A percentile compares a stretch with the other conserved stretches of the same genome.
Conservation (phyloP, 192 early-diverging fungal genomes). For the Haplosporangium gracile region DNA sequence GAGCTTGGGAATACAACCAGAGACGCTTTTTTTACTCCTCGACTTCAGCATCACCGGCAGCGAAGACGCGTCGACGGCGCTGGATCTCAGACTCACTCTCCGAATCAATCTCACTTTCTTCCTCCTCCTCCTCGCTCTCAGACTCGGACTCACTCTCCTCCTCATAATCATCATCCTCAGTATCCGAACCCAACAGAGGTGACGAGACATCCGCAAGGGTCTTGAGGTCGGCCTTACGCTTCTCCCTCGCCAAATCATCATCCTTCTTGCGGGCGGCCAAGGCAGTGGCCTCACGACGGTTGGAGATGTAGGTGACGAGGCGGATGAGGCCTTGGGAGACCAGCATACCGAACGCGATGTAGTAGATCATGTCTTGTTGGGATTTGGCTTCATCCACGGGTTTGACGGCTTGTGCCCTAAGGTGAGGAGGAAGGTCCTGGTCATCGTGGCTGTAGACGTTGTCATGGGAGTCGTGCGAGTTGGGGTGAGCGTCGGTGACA, state of each 20-base stretch:
- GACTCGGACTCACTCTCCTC: conserved; percentile 1
- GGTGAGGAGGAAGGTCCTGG: neutral
- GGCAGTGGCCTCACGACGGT: conserved; percentile 38
- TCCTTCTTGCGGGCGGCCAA: conserved; percentile 39
- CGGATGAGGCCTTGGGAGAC: conserved; percentile 51
- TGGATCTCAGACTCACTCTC: conserved; percentile 26
- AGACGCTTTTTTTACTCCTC: conserved; percentile 26
- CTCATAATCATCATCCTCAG: conserved; percentile 55
- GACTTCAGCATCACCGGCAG: conserved; percentile 22
- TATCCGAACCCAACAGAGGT: conserved; percentile 33
- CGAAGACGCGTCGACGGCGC: conserved; percentile 33
- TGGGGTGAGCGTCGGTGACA: conserved; percentile 40
- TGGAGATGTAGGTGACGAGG: conserved; percentile 40
- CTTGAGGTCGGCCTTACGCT: neutral
- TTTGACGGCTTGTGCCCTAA: neutral
- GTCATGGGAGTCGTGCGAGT: neutral
- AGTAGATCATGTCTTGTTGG: conserved; percentile 45
- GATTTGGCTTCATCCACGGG: neutral
- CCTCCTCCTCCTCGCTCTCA: conserved; percentile 17
- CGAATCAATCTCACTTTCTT: conserved; percentile 7
- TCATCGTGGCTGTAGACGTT: neutral
- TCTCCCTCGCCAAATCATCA: conserved; percentile 10
- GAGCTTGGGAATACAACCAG: too few species aligned
- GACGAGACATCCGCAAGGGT: neutral
- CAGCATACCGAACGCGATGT: conserved; percentile 51